Evolutionary conservation across 2,329 filamentous ascomycete genomes (phyloP), one percentile per base, ranked within the genome.

Genomic region (Scytalidium lignicola): DNA sequence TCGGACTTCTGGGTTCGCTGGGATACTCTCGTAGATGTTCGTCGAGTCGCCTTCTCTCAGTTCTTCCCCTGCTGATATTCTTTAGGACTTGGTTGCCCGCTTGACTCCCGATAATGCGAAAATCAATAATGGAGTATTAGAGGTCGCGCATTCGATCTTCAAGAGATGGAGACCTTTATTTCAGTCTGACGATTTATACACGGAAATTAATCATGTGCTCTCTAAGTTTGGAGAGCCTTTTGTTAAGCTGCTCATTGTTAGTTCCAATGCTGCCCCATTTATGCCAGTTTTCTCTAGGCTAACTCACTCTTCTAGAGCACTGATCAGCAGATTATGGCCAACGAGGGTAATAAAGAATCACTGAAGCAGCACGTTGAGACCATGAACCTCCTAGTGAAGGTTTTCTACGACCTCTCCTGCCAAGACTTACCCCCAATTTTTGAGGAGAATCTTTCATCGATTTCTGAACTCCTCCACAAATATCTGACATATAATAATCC

Each of bases 111-210:
- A 86, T 58, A 88, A 97, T 66, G 82, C 86, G 51, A 84, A 85
- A 57, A 78, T 90, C 66, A 99, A 97, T 70, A 89, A 91, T 61
- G 95, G 93, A 57, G 93, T 99, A 17, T 76, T 99, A 52, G 90
- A 96, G 70, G 93, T 99, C 41, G 95, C 95, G 59, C 93, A 99
- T 71, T 97, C 93, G 44, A 97, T 99, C 61, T 99, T 97, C 72
- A 88, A 87, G 66, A 79, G 93, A 67, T 99, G 93, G 93, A 81
- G 93, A 56, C 95, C 93, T 8, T 77, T 99, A 39, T 96, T 95
- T 72, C 83, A 88, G 53, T 96, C 91, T 41, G 90, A 99, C 68
- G 90, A 88, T 45, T 81, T 99, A 10, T 99, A 90, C 68, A 87
- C 83, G 29, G 93, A 99, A 71, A 95, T 99, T 73, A 93, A 96